Base-by-base conservation (phyloP, 2,329 filamentous ascomycete species). In the Pleochaeta shiraiana region DNA sequence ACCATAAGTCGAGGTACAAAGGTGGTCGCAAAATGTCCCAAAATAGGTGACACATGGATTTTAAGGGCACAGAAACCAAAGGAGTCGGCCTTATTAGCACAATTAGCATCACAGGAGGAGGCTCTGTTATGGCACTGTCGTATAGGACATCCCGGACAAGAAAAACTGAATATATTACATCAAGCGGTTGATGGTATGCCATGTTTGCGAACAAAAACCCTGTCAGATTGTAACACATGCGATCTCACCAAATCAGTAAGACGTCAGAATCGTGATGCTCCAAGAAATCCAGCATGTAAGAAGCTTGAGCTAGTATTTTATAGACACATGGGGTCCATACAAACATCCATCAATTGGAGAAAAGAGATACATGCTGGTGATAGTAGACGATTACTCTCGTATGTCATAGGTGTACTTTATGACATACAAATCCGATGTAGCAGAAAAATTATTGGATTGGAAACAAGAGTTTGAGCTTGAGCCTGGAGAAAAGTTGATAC, bases 301-400 rank as follows among this genome's bases (percentile, higher is more conserved):
- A 12, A 43, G 4, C 4, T 43, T 14, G 39, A 43, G n/a, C n/a
- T 12, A 4, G 39, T 2, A n/a, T 43, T 43, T 43, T 43, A 43
- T 43, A 43, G 39, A 43, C 4, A 43, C 2, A 14, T 43, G 39
- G n/a, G 4, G 39, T 43, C 39, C 14, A 43, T n/a, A 57, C 53
- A 57, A 57, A 26, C 53, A 57, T 30, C 53, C 53, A 28, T 57
- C 53, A 57, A 57, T 57, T 57, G 6, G 26, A 57, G 53, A 26
- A 28, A 57, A 31, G 6, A 4, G 24, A 16, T 14, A 30, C 3
- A 57, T 57, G 53, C 31, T 57, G 3, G 53, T 9, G 4, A 57
- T 57, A 28, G 7, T 57, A 26, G 53, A 57, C 31, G 53, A 57
- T 19, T 9, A 28, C 28, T 30, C 53, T 57, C 53, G 28, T 31